These are phyloP conservation scores for Ganoderma sinense DNA, from an alignment of 1,284 basidiomycete species.

Conservation along the genomic window DNA sequence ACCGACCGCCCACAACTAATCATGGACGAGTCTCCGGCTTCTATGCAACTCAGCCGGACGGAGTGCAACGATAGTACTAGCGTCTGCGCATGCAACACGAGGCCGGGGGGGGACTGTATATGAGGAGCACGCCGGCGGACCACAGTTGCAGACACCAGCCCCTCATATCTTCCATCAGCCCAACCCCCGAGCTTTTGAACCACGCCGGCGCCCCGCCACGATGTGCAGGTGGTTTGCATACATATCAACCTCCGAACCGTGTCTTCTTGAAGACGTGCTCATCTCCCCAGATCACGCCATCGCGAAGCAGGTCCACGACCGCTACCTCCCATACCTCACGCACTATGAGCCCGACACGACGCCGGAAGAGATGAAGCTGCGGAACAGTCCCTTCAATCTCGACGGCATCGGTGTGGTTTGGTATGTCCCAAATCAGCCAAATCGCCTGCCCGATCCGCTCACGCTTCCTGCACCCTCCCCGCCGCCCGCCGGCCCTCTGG, in stretches of 20 bases:
- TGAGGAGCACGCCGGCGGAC: not conserved
- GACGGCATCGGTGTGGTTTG: constrained; percentile 42
- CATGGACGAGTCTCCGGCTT: not conserved
- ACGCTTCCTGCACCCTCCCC: not conserved
- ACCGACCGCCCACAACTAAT: not conserved
- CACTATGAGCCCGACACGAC: constrained; percentile 37
- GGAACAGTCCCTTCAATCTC: constrained; percentile 42
- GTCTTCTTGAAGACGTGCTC: constrained; percentile 47
- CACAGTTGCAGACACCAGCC: not conserved
- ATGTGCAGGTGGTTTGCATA: constrained; percentile 49
- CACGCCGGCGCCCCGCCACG: not conserved
- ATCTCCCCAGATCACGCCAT: constrained; percentile 43
- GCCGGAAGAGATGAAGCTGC: constrained; percentile 34
- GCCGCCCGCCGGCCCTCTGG: too few relatives aligned
- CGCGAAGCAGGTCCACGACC: constrained; percentile 46
- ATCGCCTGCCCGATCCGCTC: not conserved
- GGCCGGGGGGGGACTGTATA: not conserved
- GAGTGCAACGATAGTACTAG: not conserved
- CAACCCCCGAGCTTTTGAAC: not conserved
- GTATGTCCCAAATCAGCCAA: constrained; percentile 21
- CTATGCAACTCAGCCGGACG: not conserved
- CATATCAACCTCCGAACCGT: constrained; percentile 43
- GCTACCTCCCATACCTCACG: constrained; percentile 43
- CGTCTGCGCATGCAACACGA: not conserved
- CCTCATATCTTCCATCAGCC: not conserved